Percentiles rank a stretch among this genome's conserved stretches.
phyloP scores from a whole-genome alignment of 306 rosid genomes.

The Casuarina cunninghamiana region DNA sequence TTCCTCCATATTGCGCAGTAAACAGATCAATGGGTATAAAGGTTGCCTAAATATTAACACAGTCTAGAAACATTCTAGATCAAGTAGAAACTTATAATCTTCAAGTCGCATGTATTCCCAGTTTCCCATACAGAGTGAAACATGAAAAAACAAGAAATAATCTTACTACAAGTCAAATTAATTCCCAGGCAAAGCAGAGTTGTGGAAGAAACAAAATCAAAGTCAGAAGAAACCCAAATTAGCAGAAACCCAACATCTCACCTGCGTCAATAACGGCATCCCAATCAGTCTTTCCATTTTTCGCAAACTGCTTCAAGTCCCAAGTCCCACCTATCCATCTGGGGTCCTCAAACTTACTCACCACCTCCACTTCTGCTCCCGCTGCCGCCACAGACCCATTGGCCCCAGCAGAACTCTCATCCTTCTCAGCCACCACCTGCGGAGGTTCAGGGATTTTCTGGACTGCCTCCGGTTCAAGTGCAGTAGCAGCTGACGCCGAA shows the following conservation, averaged over 20 bases:
- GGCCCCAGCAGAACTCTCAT: constrained; percentile 33
- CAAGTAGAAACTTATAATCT: background rate
- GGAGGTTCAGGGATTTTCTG: constrained; percentile 33
- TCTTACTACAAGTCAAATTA: background rate
- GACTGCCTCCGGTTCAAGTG: constrained; percentile 32
- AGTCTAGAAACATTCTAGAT: background rate
- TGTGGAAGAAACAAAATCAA: background rate
- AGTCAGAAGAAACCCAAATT: background rate
- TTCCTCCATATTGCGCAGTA: background rate
- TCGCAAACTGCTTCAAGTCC: constrained; percentile 91
- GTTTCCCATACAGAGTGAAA: background rate
- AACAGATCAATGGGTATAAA: background rate
- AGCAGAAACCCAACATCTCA: constrained; percentile 28
- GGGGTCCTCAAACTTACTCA: constrained; percentile 49
- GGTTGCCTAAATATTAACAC: background rate
- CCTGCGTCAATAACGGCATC: constrained; percentile 98
- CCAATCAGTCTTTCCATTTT: constrained; percentile 77
- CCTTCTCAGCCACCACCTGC: constrained; percentile 23
- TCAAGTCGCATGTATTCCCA: background rate
- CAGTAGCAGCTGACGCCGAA: constrained; percentile 36
- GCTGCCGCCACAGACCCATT: constrained; percentile 53
- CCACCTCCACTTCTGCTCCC: constrained; percentile 38
- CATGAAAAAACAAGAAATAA: background rate
- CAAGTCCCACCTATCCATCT: constrained; percentile 91
- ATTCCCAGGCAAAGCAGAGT: background rate